These are phyloP conservation scores for Vigna nakashimae DNA, from an alignment of 306 rosid species.

Conservation along the genomic window DNA sequence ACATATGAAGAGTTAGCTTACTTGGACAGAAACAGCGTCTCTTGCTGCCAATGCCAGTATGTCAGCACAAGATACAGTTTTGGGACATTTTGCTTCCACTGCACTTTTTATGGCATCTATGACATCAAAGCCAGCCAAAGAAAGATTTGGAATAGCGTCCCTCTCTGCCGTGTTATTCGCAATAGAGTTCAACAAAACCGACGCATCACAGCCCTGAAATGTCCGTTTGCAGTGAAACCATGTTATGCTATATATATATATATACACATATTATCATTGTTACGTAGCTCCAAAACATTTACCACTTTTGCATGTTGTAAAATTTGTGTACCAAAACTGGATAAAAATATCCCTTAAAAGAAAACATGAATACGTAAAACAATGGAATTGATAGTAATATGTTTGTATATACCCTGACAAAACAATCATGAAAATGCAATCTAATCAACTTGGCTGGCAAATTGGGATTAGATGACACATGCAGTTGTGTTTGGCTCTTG, in stretches of 20 bases:
- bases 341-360: not conserved
- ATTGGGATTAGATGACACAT: conserved; percentile 44
- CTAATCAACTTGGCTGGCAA: conserved; percentile 67
- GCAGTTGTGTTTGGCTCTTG: conserved; percentile 34
- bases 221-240: conserved; percentile 19
- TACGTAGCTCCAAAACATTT: not conserved
- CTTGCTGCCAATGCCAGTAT: conserved; percentile 64
- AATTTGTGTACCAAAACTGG: not conserved
- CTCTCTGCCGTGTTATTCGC: conserved; percentile 54
- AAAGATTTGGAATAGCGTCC: conserved; percentile 55
- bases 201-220: conserved; percentile 71
- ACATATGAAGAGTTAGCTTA: conserved; percentile 38
- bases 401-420: conserved; percentile 59
- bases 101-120: conserved; percentile 59
- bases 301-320: not conserved
- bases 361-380: not conserved
- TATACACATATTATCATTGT: not conserved
- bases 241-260: not conserved
- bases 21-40: conserved; percentile 61
- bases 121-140: conserved; percentile 60
- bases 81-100: conserved; percentile 57
- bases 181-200: conserved; percentile 60
- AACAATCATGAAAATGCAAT: conserved; percentile 71
- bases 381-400: not conserved
- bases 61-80: conserved; percentile 73